These are phyloP conservation scores for Acmispon strigosus DNA, from an alignment of 306 rosid species.

Conservation along the genomic window DNA sequence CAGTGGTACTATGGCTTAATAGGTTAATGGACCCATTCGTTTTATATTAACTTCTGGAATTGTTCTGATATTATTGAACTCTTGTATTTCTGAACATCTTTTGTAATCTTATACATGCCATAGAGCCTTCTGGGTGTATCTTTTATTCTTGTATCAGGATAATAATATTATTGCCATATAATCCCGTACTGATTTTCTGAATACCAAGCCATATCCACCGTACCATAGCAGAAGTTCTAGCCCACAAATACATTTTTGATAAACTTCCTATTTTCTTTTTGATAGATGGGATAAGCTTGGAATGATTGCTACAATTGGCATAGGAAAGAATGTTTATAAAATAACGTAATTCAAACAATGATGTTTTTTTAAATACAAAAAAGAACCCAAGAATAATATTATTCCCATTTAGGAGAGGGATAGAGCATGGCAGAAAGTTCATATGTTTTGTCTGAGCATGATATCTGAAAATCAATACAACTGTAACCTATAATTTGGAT, in stretches of 20 bases:
- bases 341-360: background rate
- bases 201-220: background rate
- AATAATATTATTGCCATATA: constrained; percentile 3
- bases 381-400: background rate
- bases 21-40: no score
- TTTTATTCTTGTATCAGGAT: background rate
- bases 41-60: no score
- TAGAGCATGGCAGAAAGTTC: background rate
- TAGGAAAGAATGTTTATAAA: background rate
- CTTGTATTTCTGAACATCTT: no score
- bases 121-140: background rate
- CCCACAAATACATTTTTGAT: background rate
- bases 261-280: constrained; percentile 5
- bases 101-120: background rate
- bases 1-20: no score
- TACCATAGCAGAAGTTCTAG: background rate
- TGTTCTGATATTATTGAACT: no score
- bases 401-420: constrained; percentile 1
- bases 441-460: constrained; percentile 1
- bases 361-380: background rate
- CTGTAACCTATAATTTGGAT: constrained; percentile 32
- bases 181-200: constrained; percentile 10
- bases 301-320: constrained; percentile 1
- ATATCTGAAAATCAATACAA: background rate
- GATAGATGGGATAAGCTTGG: constrained; percentile 4